Evolutionary conservation across 805 yeast genomes (phyloP).

Genomic region (Debaryomyces castellii): DNA sequence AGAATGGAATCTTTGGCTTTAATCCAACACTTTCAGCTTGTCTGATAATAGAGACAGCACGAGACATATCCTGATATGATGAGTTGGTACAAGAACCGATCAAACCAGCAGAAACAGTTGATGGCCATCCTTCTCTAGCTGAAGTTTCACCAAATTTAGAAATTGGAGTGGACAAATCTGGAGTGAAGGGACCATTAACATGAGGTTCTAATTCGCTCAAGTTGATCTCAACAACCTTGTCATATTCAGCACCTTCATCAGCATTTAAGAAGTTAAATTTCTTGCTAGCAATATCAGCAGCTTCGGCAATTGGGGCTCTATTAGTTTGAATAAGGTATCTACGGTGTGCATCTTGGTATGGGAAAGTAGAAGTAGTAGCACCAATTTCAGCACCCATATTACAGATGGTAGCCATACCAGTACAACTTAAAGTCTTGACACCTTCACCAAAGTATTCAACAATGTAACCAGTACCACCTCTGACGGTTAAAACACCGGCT

Average conservation of each 20-base stretch:
- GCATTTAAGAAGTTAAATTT: constrained; percentile 69
- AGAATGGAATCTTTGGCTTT: constrained; percentile 86
- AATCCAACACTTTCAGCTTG: constrained; percentile 87
- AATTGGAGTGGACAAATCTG: constrained; percentile 93
- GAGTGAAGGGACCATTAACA: constrained; percentile 97
- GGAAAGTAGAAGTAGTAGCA: constrained; percentile 97
- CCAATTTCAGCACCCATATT: constrained; percentile 99
- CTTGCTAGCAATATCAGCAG: constrained; percentile 64
- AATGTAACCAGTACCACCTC: constrained; percentile 97
- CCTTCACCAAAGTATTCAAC: constrained; percentile 98
- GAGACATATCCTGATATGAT: constrained; percentile 96
- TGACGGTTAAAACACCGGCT: constrained; percentile 90
- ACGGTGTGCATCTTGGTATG: constrained; percentile 79
- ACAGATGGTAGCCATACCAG: constrained; percentile 99
- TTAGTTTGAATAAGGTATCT: constrained; percentile 82
- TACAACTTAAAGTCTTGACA: constrained; percentile 82
- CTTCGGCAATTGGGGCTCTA: constrained; percentile 78
- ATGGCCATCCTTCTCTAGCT: constrained; percentile 79
- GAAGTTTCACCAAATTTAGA: constrained; percentile 77
- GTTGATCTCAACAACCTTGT: constrained; percentile 87
- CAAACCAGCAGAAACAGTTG: constrained; percentile 82
- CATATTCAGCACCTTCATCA: constrained; percentile 88
- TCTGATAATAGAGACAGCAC: constrained; percentile 85
- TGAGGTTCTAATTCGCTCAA: constrained; percentile 87
- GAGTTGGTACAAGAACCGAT: constrained; percentile 99